Percentiles rank a stretch among this genome's conserved stretches.
Evolutionary conservation across 2,329 filamentous ascomycete species (phyloP).

Genomic region (Curvularia lunata): DNA sequence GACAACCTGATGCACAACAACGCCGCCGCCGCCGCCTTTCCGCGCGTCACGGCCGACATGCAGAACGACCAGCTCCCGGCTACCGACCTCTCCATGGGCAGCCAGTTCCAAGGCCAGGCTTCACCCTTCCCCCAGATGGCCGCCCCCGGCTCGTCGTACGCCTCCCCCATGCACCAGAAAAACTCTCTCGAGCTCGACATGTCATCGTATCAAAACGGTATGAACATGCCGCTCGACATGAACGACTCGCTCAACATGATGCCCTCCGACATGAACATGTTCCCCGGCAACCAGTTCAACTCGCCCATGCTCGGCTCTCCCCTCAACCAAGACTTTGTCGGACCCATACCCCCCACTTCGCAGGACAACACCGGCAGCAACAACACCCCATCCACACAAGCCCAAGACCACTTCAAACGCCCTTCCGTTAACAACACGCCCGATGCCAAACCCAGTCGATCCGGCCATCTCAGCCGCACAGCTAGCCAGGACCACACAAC

Average conservation of each 20-base stretch:
- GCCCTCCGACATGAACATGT: constrained; percentile 49
- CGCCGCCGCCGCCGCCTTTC: constrained; percentile 35
- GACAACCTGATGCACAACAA: constrained; percentile 46
- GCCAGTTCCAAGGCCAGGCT: constrained; percentile 47
- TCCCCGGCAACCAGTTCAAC: constrained; percentile 48
- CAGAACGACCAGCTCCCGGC: constrained; percentile 34
- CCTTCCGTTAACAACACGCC: constrained; percentile 40
- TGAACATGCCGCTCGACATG: constrained; percentile 55
- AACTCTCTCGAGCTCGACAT: constrained; percentile 53
- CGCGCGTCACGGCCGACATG: constrained; percentile 29
- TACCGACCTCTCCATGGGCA: constrained; percentile 51
- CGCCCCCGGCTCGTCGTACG: constrained; percentile 50
- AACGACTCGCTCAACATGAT: constrained; percentile 47
- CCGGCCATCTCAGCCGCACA: constrained; percentile 33
- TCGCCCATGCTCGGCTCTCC: constrained; percentile 52
- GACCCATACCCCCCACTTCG: constrained; percentile 39
- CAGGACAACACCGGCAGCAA: constrained; percentile 27
- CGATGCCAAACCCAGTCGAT: constrained; percentile 33
- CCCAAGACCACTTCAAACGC: constrained; percentile 38
- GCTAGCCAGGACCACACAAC: constrained; percentile 39
- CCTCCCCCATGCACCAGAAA: constrained; percentile 51
- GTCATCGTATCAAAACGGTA: constrained; percentile 50
- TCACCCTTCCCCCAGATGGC: constrained; percentile 49
- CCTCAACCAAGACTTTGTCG: constrained; percentile 44
- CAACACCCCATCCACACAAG: constrained; percentile 26